Conservation (phyloP, 169 alveolate species). For the Eimeria necatrix region DNA sequence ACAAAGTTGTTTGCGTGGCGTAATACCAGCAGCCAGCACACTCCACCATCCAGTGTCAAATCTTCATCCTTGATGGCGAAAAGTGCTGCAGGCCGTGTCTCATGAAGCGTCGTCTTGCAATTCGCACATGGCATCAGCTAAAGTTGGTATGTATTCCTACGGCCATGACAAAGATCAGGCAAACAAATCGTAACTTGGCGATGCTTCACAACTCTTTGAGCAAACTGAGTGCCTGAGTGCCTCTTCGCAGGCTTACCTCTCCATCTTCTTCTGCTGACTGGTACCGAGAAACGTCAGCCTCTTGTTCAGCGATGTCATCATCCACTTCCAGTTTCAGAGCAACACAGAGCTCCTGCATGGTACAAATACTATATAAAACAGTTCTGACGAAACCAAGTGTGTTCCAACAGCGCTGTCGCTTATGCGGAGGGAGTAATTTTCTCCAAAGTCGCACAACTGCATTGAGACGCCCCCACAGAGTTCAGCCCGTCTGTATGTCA, state of each 20-base stretch:
- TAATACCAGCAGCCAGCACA: too few species aligned
- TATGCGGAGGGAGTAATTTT: too few species aligned
- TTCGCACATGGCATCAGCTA: conserved; percentile 30
- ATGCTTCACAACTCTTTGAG: background rate
- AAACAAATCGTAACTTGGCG: background rate
- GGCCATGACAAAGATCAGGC: background rate
- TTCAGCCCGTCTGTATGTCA: too few species aligned
- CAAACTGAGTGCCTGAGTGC: background rate
- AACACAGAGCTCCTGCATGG: conserved; percentile 41
- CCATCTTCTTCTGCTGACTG: background rate
- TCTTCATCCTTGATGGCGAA: too few species aligned
- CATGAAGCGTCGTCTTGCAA: background rate
- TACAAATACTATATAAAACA: too few species aligned
- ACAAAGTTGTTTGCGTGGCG: too few species aligned
- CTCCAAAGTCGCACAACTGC: too few species aligned
- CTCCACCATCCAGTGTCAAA: too few species aligned
- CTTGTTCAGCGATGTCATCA: conserved; percentile 52
- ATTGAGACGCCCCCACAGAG: too few species aligned
- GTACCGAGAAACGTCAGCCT: background rate
- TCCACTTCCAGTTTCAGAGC: conserved; percentile 45
- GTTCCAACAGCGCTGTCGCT: too few species aligned
- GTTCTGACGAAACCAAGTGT: too few species aligned
- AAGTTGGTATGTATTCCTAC: conserved; percentile 57
- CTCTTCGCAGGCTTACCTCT: conserved; percentile 1
- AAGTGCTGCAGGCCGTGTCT: too few species aligned